Evolutionary conservation across 306 rosid species (phyloP).

Genomic region (Begonia loranthoides): DNA sequence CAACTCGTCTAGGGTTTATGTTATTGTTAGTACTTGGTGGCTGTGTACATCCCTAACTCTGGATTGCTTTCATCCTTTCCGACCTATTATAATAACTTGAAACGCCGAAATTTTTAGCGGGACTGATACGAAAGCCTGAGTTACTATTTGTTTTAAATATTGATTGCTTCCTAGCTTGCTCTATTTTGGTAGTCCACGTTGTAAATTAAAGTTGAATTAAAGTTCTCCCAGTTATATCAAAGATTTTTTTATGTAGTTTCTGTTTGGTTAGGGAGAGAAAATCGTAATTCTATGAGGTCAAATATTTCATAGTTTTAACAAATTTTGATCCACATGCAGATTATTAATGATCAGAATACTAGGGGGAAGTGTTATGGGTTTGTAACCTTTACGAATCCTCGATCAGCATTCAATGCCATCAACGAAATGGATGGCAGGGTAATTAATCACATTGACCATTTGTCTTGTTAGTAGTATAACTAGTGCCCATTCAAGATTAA

Average conservation of each 20-base stretch:
- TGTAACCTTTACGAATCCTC: slow-evolving; percentile 80
- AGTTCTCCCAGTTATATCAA: too few relatives aligned
- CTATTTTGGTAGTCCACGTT: not conserved
- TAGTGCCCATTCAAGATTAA: too few relatives aligned
- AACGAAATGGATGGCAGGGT: slow-evolving; percentile 92
- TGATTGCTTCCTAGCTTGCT: not conserved
- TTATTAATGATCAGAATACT: slow-evolving; percentile 60
- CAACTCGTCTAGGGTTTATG: not conserved
- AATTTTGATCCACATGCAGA: slow-evolving; percentile 24
- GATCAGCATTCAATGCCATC: slow-evolving; percentile 80
- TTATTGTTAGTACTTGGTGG: not conserved
- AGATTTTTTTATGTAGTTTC: too few relatives aligned
- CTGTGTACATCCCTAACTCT: not conserved
- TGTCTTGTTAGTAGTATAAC: too few relatives aligned
- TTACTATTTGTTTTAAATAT: too few relatives aligned
- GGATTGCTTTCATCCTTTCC: too few relatives aligned
- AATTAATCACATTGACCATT: slow-evolving; percentile 8
- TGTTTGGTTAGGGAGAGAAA: too few relatives aligned
- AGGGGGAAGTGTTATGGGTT: slow-evolving; percentile 87
- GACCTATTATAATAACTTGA: too few relatives aligned
- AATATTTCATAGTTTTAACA: too few relatives aligned
- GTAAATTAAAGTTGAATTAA: not conserved
- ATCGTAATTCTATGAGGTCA: too few relatives aligned
- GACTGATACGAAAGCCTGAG: too few relatives aligned
- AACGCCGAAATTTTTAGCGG: too few relatives aligned